Conservation (phyloP, 305 asterid species). For the Fraxinus paxiana region DNA sequence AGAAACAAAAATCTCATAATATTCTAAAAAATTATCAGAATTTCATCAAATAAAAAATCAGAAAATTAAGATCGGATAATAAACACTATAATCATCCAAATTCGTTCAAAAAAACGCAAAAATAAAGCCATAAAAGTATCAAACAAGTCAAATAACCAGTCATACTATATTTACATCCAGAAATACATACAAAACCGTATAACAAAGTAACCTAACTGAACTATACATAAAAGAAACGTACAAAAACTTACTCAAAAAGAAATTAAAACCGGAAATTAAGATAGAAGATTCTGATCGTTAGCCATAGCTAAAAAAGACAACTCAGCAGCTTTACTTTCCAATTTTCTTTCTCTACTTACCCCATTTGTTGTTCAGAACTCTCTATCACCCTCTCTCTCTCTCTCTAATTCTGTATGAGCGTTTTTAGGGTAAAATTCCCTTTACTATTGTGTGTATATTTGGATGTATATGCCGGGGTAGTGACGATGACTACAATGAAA, state of each 20-base stretch:
- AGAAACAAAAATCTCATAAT: constrained; percentile 4
- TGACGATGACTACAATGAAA: constrained; percentile 16
- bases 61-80: constrained; percentile 31
- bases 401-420: constrained; percentile 3
- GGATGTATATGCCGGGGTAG: constrained; percentile 26
- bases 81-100: constrained; percentile 25
- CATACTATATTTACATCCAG: constrained; percentile 4
- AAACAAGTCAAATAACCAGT: constrained; percentile 29
- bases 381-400: constrained; percentile 15
- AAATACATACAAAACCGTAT: constrained; percentile 17
- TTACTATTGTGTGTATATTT: constrained; percentile 10
- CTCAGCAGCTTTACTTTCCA: constrained; percentile 32
- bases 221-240: constrained; percentile 17
- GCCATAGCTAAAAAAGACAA: constrained; percentile 10
- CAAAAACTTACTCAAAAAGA: constrained; percentile 35
- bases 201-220: constrained; percentile 11
- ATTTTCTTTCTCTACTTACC: constrained; percentile 23
- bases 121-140: not conserved
- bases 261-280: constrained; percentile 19
- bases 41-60: constrained; percentile 20
- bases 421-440: constrained; percentile 16
- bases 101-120: not conserved
- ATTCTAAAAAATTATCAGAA: constrained; percentile 22
- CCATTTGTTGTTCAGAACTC: constrained; percentile 21
- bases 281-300: constrained; percentile 17